A percentile compares a stretch with the other conserved stretches of the same genome.
These are phyloP conservation scores for Botrytis medusae DNA, from an alignment of 2,329 filamentous ascomycete species.

Conservation along the genomic window DNA sequence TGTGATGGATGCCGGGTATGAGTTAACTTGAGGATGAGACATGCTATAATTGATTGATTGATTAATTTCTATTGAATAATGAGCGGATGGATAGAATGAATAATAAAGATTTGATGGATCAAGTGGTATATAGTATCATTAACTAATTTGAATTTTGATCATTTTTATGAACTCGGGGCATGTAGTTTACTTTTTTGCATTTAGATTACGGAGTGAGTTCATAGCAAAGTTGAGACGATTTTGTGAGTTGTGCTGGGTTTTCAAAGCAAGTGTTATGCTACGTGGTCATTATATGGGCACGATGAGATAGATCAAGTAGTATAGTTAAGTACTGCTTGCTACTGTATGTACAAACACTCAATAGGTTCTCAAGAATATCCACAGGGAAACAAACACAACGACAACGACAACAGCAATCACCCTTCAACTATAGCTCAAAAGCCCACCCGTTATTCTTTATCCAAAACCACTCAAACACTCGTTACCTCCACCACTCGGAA, in stretches of 20 bases:
- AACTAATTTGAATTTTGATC: background rate
- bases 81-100: background rate
- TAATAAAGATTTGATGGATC: background rate
- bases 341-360: background rate
- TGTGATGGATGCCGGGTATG: background rate
- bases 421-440: background rate
- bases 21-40: too few relatives aligned
- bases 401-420: background rate
- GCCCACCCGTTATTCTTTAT: background rate
- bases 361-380: background rate
- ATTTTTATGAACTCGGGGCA: background rate
- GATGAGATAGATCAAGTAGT: background rate
- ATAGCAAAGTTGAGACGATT: background rate
- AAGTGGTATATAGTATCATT: background rate
- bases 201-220: background rate
- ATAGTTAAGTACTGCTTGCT: background rate
- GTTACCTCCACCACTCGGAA: background rate
- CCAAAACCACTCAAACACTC: background rate
- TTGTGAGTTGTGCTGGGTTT: fast-evolving
- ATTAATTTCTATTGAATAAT: background rate
- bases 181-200: too few relatives aligned
- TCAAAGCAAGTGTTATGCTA: background rate
- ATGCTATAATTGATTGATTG: background rate
- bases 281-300: background rate
- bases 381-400: background rate